Conservation (phyloP, 768 basidiomycete species). For the Coprinopsis sp. region DNA sequence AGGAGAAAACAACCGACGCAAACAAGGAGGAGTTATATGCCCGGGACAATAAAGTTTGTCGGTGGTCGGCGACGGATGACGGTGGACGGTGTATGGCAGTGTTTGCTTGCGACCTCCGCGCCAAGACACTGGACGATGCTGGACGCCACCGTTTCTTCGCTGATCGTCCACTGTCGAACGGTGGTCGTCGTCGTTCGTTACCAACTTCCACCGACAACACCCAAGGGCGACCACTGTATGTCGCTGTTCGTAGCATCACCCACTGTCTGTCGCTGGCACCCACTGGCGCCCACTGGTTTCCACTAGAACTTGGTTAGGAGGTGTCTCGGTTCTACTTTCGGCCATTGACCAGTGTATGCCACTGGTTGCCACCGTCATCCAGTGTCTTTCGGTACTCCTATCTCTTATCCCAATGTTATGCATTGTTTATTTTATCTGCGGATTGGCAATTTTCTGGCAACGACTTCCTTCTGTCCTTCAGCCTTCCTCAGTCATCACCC, state of each 20-base stretch:
- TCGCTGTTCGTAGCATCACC: no score
- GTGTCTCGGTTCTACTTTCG: no score
- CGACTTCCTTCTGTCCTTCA: neutral
- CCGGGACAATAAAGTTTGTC: slow-evolving; percentile 2
- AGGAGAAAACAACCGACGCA: no score
- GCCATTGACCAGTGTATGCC: no score
- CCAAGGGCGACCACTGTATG: neutral
- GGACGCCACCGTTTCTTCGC: no score
- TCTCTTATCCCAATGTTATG: neutral
- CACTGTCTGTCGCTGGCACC: no score
- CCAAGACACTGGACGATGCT: neutral
- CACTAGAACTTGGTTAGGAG: no score
- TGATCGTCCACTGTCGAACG: no score
- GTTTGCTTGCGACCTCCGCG: neutral
- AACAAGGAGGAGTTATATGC: slow-evolving; percentile 2
- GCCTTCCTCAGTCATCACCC: neutral
- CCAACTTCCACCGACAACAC: neutral
- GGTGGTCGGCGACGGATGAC: neutral
- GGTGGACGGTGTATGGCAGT: neutral
- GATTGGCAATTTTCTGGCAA: neutral
- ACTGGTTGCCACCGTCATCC: neutral
- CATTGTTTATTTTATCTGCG: neutral
- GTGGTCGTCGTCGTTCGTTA: neutral
- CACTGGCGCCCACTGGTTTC: no score
- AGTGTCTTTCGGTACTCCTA: neutral